These are phyloP conservation scores for Hysterangium stoloniferum DNA, from an alignment of 768 basidiomycete genomes.

Conservation along the genomic window DNA sequence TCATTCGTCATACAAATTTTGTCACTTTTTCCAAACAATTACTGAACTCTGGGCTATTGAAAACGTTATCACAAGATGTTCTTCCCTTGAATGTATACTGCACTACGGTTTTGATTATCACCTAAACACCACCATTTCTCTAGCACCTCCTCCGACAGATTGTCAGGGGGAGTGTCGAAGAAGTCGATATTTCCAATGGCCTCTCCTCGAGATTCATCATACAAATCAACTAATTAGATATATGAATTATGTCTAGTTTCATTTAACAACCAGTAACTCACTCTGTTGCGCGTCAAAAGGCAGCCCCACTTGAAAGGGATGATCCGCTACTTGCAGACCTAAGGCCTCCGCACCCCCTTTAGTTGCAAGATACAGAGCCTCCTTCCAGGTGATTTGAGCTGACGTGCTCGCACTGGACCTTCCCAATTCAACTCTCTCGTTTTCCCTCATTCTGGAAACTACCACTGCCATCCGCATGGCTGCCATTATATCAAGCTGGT, in stretches of 20 bases:
- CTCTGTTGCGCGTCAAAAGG: slow-evolving; percentile 73
- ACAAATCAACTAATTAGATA: slow-evolving; percentile 35
- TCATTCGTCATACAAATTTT: no score
- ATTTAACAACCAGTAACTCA: slow-evolving; percentile 28
- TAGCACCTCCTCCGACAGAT: slow-evolving; percentile 42
- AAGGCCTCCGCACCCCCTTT: slow-evolving; percentile 69
- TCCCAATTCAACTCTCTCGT: slow-evolving; percentile 28
- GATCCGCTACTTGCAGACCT: slow-evolving; percentile 39
- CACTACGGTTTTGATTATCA: slow-evolving; percentile 52
- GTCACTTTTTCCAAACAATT: no score
- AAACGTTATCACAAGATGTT: slow-evolving; percentile 10
- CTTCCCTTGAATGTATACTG: slow-evolving; percentile 72
- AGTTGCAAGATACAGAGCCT: slow-evolving; percentile 74
- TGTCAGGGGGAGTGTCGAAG: slow-evolving; percentile 35
- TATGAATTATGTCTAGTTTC: background rate
- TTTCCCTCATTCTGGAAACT: slow-evolving; percentile 63
- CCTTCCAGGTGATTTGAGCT: slow-evolving; percentile 71
- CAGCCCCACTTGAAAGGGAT: slow-evolving; percentile 50
- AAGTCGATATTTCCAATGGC: slow-evolving; percentile 68
- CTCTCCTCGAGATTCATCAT: slow-evolving; percentile 28
- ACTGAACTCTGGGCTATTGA: no score
- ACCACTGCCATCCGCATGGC: slow-evolving; percentile 76
- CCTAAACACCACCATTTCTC: slow-evolving; percentile 94
- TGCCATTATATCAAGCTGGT: slow-evolving; percentile 67
- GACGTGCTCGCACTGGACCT: slow-evolving; percentile 14